Conservation (phyloP, 2,329 filamentous ascomycete species). For the Allantophomopsis lycopodina region DNA sequence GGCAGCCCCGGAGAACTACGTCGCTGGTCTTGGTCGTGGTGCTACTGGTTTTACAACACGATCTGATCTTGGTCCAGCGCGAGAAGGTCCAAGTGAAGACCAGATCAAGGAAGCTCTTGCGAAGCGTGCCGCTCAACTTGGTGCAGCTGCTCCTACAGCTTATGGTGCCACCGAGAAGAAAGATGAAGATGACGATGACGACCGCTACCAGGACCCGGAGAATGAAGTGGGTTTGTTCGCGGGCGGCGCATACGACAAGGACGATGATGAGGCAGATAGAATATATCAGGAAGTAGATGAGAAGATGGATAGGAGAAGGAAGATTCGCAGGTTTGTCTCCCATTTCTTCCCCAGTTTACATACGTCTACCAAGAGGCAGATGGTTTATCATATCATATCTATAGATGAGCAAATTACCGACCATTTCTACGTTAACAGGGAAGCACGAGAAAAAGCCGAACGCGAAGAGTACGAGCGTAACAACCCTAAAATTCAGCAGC, state of each 20-base stretch:
- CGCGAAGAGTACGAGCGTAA: slow-evolving; percentile 90
- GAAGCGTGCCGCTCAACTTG: slow-evolving; percentile 77
- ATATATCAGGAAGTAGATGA: slow-evolving; percentile 96
- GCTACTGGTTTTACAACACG: slow-evolving; percentile 96
- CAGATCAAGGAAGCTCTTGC: slow-evolving; percentile 97
- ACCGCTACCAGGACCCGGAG: slow-evolving; percentile 88
- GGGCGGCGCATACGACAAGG: slow-evolving; percentile 89
- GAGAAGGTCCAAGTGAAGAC: slow-evolving; percentile 91
- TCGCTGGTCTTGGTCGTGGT: slow-evolving; percentile 92
- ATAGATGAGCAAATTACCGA: slow-evolving; percentile 69
- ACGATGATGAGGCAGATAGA: slow-evolving; percentile 93
- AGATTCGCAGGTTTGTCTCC: slow-evolving; percentile 66
- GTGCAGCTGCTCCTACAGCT: slow-evolving; percentile 54
- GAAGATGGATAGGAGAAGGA: slow-evolving; percentile 86
- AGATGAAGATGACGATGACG: slow-evolving; percentile 54
- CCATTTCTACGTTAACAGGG: slow-evolving; percentile 58
- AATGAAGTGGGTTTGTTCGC: slow-evolving; percentile 95
- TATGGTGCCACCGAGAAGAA: slow-evolving; percentile 46
- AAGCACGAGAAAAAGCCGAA: slow-evolving; percentile 86
- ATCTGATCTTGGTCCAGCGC: slow-evolving; percentile 87
- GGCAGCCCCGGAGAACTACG: slow-evolving; percentile 74
- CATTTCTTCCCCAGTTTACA: slow-evolving; percentile 9
- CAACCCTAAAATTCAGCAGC: slow-evolving; percentile 95
- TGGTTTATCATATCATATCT: slow-evolving; percentile 53
- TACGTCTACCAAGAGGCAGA: slow-evolving; percentile 22